Percentiles rank a stretch among this genome's conserved stretches.
These are phyloP conservation scores for Candida ascalaphidarum DNA, from an alignment of 805 yeast genomes.

Conservation along the genomic window DNA sequence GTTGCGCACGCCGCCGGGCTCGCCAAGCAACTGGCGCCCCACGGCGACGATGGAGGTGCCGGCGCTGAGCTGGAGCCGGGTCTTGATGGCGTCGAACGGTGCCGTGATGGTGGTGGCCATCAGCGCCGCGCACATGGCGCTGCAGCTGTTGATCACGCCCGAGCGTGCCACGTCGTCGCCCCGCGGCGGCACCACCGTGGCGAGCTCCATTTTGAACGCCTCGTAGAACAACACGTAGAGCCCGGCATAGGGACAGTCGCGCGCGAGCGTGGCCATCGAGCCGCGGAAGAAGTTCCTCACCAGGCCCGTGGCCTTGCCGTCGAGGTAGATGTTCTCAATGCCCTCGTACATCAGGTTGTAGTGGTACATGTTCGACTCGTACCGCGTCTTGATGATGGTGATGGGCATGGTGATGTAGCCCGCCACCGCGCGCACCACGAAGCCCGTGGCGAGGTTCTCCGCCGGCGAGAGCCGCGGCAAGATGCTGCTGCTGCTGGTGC, in stretches of 20 bases:
- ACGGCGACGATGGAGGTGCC: constrained; percentile 32
- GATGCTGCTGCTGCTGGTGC: constrained; percentile 16
- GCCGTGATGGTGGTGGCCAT: constrained; percentile 82
- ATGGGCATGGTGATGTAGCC: constrained; percentile 93
- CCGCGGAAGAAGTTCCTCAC: constrained; percentile 76
- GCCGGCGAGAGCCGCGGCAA: constrained; percentile 65
- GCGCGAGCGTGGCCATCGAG: constrained; percentile 71
- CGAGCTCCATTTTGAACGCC: constrained; percentile 46
- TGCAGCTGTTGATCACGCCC: constrained; percentile 48
- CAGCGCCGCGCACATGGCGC: constrained; percentile 77
- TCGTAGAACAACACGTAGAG: constrained; percentile 83
- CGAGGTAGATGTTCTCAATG: constrained; percentile 39
- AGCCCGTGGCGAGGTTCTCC: constrained; percentile 73
- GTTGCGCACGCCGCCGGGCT: constrained; percentile 41
- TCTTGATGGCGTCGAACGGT: constrained; percentile 91
- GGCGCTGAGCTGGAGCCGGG: constrained; percentile 69
- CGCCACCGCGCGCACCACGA: constrained; percentile 67
- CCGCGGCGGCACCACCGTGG: constrained; percentile 3
- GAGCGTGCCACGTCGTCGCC: constrained; percentile 4
- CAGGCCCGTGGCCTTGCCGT: constrained; percentile 18
- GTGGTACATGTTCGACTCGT: constrained; percentile 70
- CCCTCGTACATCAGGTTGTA: constrained; percentile 63
- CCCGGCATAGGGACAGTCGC: constrained; percentile 98
- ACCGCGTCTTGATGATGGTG: constrained; percentile 82
- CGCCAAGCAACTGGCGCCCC: constrained; percentile 32